These are phyloP conservation scores for Pyricularia grisea DNA, from an alignment of 2,329 filamentous ascomycete genomes.

Conservation along the genomic window DNA sequence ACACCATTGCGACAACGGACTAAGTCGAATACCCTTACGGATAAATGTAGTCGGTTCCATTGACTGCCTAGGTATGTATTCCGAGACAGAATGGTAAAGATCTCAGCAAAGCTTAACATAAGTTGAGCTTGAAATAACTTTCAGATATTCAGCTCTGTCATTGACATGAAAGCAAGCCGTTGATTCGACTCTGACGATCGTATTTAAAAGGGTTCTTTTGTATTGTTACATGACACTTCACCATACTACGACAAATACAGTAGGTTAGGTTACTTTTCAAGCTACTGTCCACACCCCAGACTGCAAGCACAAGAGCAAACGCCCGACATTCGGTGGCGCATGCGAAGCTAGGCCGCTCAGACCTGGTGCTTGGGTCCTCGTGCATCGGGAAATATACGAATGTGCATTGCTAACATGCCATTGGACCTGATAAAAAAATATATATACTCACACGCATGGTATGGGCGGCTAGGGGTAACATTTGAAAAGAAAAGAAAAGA, in stretches of 20 bases:
- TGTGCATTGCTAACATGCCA: not conserved
- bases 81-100: not conserved
- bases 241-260: no score
- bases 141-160: not conserved
- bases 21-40: not conserved
- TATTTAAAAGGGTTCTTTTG: no score
- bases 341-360: not conserved
- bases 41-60: not conserved
- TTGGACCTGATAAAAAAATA: not conserved
- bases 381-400: not conserved
- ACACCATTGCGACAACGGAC: not conserved
- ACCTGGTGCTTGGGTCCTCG: no score
- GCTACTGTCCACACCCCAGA: not conserved
- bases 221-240: no score
- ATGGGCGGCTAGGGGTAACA: not conserved
- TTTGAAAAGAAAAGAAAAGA: not conserved
- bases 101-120: not conserved
- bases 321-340: not conserved
- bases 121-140: not conserved
- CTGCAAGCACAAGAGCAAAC: not conserved
- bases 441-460: not conserved
- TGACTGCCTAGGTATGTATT: not conserved
- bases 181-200: no score
- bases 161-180: not conserved
- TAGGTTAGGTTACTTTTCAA: not conserved